Base-by-base conservation (phyloP, 108 stramenopile species). In the Cyclotella distinguenda region DNA sequence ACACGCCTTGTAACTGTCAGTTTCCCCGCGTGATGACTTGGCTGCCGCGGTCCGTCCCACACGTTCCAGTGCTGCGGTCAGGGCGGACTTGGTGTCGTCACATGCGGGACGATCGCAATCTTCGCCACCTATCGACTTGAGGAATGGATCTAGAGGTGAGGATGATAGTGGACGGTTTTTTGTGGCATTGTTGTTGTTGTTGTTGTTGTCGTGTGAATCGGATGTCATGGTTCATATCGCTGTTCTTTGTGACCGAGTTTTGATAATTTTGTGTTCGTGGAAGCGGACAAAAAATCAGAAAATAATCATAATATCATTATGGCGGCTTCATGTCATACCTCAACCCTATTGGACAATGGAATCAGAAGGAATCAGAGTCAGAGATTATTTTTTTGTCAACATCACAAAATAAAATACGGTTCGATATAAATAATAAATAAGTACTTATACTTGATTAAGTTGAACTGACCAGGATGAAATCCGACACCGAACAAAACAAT, bases 31-130 rank as follows among this genome's bases (percentile, higher is more conserved):
- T 36, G 19, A 11, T 55, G 46, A 18, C 33, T 55, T 13, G 40
- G 40, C 27, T 18, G 34, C 36, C 33, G 34, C 36, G 36, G 39
- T 32, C 43, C 46, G 45, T 43, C 64, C 55, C 54, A 73, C 54
- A 47, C 84, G 49, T 61, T 54, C 55, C 72, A 85, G 70, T 6
- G 88, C 84, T 30, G 70, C 66, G 13, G 78, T 61, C 60, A 94
- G 36, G 3, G 69, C 78, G 4, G 70, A 66, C 40, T 79, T 75
- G 13, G 85, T 84, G 46, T 89, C 93, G 51, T 90, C 88, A 52
- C 93, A 94, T 13, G 93, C 87, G 0, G 93, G 93, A 46, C 93
- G 77, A 54, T 94, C 88, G 48, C 93, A 90, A 62, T 94, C 88
- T 34, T 83, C 83, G 2, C 72, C 70, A 27, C 67, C 66, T 21